These are phyloP conservation scores for Penicillium ochrochloron DNA, from an alignment of 495 filamentous ascomycete species.

Conservation along the genomic window DNA sequence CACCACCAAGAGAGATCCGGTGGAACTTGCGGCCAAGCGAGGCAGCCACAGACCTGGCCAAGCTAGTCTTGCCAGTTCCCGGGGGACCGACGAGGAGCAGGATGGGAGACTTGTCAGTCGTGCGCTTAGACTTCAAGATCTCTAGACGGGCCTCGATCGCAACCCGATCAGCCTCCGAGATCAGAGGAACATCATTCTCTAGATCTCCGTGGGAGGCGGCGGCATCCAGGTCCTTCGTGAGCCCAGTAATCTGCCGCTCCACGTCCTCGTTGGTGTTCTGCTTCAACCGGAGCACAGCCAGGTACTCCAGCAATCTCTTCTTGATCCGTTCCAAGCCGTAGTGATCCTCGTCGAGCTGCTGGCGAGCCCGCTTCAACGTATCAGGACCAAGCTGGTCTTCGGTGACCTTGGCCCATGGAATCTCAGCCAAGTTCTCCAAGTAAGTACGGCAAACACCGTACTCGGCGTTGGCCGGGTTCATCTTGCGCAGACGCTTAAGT, in stretches of 20 bases:
- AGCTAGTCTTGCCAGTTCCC: constrained; percentile 93
- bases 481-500: constrained; percentile 86
- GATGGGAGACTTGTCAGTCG: constrained; percentile 95
- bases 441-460: constrained; percentile 95
- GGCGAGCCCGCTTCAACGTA: constrained; percentile 76
- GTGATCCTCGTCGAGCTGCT: constrained; percentile 95
- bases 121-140: constrained; percentile 70
- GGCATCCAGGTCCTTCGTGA: constrained; percentile 61
- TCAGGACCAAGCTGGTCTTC: constrained; percentile 85
- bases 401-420: constrained; percentile 88
- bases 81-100: constrained; percentile 92
- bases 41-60: constrained; percentile 91
- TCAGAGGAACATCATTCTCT: constrained; percentile 40
- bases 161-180: constrained; percentile 48
- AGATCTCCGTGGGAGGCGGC: constrained; percentile 47
- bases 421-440: constrained; percentile 90
- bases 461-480: constrained; percentile 93
- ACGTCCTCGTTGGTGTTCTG: constrained; percentile 82
- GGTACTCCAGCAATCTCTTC: constrained; percentile 92
- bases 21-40: constrained; percentile 96
- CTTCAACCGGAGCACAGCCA: constrained; percentile 93
- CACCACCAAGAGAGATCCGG: constrained; percentile 94
- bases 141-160: constrained; percentile 64
- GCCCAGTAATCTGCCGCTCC: constrained; percentile 72
- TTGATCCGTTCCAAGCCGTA: constrained; percentile 98